phyloP scores from a whole-genome alignment of 2,329 filamentous ascomycete genomes.

The Coleophoma eucalyptorum region DNA sequence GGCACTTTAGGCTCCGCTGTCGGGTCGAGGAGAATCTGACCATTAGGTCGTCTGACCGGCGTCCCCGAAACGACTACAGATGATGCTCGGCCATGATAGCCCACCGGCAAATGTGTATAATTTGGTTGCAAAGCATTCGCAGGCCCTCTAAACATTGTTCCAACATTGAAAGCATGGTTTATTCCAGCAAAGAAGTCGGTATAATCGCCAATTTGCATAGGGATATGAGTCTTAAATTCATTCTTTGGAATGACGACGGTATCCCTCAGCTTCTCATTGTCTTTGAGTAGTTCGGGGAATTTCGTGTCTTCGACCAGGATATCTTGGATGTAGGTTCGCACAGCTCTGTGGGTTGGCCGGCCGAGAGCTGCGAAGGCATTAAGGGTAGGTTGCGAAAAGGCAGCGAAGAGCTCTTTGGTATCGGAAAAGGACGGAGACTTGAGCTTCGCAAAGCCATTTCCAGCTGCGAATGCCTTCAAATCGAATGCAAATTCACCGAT shows the following conservation, averaged over 20 bases:
- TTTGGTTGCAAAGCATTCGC: conserved; percentile 75
- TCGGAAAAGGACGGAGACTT: conserved; percentile 36
- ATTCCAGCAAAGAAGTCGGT: conserved; percentile 82
- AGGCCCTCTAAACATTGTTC: conserved; percentile 65
- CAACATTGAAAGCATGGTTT: conserved; percentile 67
- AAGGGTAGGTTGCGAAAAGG: conserved; percentile 62
- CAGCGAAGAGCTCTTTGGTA: conserved; percentile 46
- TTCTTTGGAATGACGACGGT: conserved; percentile 55
- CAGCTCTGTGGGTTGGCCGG: conserved; percentile 61
- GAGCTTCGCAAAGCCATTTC: conserved; percentile 55
- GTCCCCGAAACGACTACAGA: conserved; percentile 74
- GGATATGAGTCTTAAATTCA: conserved; percentile 63
- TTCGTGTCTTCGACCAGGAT: conserved; percentile 58
- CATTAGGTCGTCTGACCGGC: conserved; percentile 66
- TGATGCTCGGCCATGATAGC: conserved; percentile 76
- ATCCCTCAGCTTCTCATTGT: conserved; percentile 54
- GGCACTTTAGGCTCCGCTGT: conserved; percentile 58
- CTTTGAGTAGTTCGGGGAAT: conserved; percentile 56
- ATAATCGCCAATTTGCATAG: conserved; percentile 78
- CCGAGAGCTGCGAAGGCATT: conserved; percentile 75
- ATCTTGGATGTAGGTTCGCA: conserved; percentile 65
- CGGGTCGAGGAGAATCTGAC: conserved; percentile 68
- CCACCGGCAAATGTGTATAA: conserved; percentile 77
- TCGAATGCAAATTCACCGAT: conserved; percentile 67
- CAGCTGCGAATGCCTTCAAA: conserved; percentile 55